A percentile compares a stretch with the other conserved stretches of the same genome.
These are phyloP conservation scores for Nitzschia putrida DNA, from an alignment of 108 stramenopile genomes.

Conservation along the genomic window DNA sequence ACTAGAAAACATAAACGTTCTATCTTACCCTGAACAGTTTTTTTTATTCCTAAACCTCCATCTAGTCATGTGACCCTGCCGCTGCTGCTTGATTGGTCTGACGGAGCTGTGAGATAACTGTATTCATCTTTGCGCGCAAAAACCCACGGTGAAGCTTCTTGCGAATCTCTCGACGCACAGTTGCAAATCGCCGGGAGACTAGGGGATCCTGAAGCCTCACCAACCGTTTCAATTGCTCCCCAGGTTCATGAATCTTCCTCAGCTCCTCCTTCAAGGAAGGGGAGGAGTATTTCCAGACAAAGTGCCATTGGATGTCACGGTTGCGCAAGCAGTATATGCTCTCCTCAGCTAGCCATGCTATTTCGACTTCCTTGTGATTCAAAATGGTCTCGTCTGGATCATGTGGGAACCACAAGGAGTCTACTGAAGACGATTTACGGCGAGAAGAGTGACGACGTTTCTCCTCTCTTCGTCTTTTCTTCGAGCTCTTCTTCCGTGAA, in stretches of 20 bases:
- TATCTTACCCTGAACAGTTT: too few relatives aligned
- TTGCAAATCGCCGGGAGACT: slow-evolving; percentile 15
- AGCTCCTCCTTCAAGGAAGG: slow-evolving; percentile 22
- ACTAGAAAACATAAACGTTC: too few relatives aligned
- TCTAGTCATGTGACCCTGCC: not conserved
- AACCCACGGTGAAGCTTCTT: slow-evolving; percentile 6
- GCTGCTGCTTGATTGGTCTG: not conserved
- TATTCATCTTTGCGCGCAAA: slow-evolving; percentile 17
- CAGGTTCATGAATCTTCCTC: not conserved
- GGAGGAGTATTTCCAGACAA: slow-evolving; percentile 31
- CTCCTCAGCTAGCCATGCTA: slow-evolving; percentile 35
- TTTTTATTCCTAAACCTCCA: not conserved
- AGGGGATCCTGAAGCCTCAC: slow-evolving; percentile 19
- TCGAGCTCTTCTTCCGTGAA: not conserved
- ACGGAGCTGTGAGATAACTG: slow-evolving; percentile 14
- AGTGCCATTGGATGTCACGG: slow-evolving; percentile 18
- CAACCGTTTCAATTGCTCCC: not conserved
- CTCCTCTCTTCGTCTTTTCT: not conserved
- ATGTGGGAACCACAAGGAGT: slow-evolving; percentile 14
- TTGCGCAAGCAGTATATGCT: slow-evolving; percentile 17
- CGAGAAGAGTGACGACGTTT: not conserved
- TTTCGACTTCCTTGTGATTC: slow-evolving; percentile 25
- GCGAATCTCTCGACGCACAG: slow-evolving; percentile 20
- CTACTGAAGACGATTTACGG: not conserved
- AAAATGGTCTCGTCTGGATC: slow-evolving; percentile 26